Evolutionary conservation across 225 moss, liverwort and hornwort genomes (phyloP).

Genomic region (Rhytidiadelphus loreus): DNA sequence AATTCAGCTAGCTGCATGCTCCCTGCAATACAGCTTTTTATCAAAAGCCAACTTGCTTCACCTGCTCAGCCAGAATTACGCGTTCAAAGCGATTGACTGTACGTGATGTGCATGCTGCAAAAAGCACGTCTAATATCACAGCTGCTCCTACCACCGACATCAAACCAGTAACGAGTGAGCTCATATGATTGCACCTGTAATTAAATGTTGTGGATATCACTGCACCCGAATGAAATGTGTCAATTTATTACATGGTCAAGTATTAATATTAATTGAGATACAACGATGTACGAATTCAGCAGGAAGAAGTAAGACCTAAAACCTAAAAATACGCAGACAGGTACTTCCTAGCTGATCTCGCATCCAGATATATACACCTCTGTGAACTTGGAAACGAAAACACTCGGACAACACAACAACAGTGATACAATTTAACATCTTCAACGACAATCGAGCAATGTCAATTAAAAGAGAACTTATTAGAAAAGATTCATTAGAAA

Average conservation of each 20-base stretch:
- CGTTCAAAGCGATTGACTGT: neutral
- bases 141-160: neutral
- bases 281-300: neutral
- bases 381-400: neutral
- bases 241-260: neutral
- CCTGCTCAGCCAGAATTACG: neutral
- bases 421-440: neutral
- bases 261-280: neutral
- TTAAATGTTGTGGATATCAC: neutral
- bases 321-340: neutral
- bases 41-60: neutral
- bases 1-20: neutral
- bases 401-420: neutral
- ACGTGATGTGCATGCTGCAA: neutral
- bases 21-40: neutral
- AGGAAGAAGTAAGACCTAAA: neutral
- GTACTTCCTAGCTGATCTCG: neutral
- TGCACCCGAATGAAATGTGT: neutral
- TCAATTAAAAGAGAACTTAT: neutral
- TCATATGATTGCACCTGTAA: neutral
- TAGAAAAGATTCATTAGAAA: neutral
- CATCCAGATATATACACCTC: neutral
- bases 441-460: neutral
- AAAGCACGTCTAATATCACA: neutral
- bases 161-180: neutral